phyloP scores from a whole-genome alignment of 2,329 filamentous ascomycete species.

The Phaeophleospora eucalypticola region DNA sequence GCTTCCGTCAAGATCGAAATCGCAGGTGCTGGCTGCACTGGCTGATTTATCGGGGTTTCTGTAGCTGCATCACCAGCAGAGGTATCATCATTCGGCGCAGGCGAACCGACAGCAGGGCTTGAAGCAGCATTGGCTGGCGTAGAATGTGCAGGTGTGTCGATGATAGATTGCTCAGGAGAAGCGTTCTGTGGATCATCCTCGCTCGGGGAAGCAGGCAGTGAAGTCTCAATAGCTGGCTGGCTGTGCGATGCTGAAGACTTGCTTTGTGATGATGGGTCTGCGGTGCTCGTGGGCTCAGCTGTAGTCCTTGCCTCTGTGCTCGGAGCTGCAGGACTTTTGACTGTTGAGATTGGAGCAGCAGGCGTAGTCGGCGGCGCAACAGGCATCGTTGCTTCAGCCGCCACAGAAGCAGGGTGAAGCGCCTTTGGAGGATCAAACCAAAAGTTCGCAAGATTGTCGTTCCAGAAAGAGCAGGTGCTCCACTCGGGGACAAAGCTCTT shows the following conservation, averaged over 20 bases:
- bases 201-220: background rate
- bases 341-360: constrained; percentile 6
- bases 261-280: background rate
- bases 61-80: too few species aligned
- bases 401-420: constrained; percentile 7
- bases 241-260: too few species aligned
- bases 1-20: too few species aligned
- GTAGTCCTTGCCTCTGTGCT: background rate
- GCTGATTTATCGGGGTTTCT: too few species aligned
- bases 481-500: constrained; percentile 13
- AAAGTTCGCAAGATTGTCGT: constrained; percentile 14
- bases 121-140: too few species aligned
- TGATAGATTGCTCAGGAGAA: too few species aligned
- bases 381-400: constrained; percentile 4
- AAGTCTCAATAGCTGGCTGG: background rate
- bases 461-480: constrained; percentile 12
- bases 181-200: too few species aligned
- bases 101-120: too few species aligned
- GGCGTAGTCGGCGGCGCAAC: constrained; percentile 2
- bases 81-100: too few species aligned
- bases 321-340: background rate
- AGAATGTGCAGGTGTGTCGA: too few species aligned
- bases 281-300: too few species aligned
- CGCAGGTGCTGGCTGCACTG: too few species aligned
- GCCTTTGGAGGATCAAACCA: constrained; percentile 23